A percentile compares a stretch with the other conserved stretches of the same genome.
Evolutionary conservation across 306 rosid species (phyloP).

Genomic region (Parietaria judaica): DNA sequence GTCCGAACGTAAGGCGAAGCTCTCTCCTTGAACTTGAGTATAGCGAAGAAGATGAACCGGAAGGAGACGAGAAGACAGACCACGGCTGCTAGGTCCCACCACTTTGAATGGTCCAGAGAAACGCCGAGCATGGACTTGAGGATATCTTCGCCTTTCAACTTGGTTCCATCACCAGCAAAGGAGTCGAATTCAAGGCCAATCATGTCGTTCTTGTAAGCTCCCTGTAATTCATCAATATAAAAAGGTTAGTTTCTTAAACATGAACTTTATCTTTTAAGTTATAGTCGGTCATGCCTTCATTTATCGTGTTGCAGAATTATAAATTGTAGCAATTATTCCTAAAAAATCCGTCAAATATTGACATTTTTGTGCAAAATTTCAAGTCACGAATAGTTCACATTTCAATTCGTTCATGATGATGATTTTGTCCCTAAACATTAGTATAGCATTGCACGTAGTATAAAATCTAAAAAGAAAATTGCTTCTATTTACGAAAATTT

Average conservation of each 20-base stretch:
- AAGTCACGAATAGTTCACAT: too few relatives aligned
- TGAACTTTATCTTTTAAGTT: too few relatives aligned
- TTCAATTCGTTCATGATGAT: too few relatives aligned
- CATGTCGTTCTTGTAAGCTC: constrained; percentile 83
- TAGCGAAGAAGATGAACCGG: constrained; percentile 56
- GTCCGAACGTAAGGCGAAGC: constrained; percentile 41
- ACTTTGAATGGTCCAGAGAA: constrained; percentile 50
- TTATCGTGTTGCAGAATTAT: too few relatives aligned
- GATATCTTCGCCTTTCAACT: constrained; percentile 60
- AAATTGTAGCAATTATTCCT: too few relatives aligned
- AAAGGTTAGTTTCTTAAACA: neutral
- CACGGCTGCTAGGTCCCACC: constrained; percentile 87
- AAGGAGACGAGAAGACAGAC: constrained; percentile 32
- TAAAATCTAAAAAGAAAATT: too few relatives aligned
- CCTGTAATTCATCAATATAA: constrained; percentile 36
- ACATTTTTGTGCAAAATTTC: too few relatives aligned
- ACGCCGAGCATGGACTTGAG: constrained; percentile 56
- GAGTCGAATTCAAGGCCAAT: constrained; percentile 68
- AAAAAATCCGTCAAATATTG: too few relatives aligned
- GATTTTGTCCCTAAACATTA: too few relatives aligned
- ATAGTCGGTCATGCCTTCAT: too few relatives aligned
- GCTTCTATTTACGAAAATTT: too few relatives aligned
- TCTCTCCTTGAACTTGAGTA: constrained; percentile 65
- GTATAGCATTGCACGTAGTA: too few relatives aligned
- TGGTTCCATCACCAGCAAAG: constrained; percentile 37